Percentiles rank a stretch among this genome's conserved stretches.
These are phyloP conservation scores for Tetraselmis striata DNA, from an alignment of 139 green algal species.

Conservation along the genomic window DNA sequence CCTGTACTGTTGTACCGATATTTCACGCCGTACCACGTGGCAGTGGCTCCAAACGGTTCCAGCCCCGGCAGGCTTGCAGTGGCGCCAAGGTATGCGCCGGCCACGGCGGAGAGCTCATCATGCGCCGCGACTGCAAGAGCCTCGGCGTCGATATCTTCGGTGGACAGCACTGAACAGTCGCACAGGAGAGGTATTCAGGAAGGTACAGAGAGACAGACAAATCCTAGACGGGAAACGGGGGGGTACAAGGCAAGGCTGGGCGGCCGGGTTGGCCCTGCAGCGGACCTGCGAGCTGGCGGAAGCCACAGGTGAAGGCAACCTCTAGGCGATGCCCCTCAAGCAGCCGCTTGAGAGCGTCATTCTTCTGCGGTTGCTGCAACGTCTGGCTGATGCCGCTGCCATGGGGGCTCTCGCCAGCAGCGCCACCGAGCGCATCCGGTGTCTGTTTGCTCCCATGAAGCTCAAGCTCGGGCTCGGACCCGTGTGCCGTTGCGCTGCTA, in stretches of 20 bases:
- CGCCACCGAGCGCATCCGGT: too few relatives aligned
- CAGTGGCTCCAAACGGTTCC: background rate
- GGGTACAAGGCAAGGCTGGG: too few relatives aligned
- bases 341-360: background rate
- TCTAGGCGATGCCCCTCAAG: background rate
- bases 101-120: background rate
- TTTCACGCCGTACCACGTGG: background rate
- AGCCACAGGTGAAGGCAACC: background rate
- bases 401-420: too few relatives aligned
- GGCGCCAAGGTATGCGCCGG: background rate
- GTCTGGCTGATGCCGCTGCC: too few relatives aligned
- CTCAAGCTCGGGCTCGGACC: too few relatives aligned
- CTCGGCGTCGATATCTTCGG: background rate
- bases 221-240: too few relatives aligned
- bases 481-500: too few relatives aligned
- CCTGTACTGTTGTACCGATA: too few relatives aligned
- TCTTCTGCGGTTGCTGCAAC: background rate
- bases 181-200: too few relatives aligned
- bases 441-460: too few relatives aligned
- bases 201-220: too few relatives aligned
- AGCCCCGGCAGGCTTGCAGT: background rate
- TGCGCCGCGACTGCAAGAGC: background rate
- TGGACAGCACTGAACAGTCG: background rate
- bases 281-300: background rate
- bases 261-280: too few relatives aligned